Evolutionary conservation across 192 early-diverging fungal genomes (phyloP).

Genomic region (Entomortierella parvispora): DNA sequence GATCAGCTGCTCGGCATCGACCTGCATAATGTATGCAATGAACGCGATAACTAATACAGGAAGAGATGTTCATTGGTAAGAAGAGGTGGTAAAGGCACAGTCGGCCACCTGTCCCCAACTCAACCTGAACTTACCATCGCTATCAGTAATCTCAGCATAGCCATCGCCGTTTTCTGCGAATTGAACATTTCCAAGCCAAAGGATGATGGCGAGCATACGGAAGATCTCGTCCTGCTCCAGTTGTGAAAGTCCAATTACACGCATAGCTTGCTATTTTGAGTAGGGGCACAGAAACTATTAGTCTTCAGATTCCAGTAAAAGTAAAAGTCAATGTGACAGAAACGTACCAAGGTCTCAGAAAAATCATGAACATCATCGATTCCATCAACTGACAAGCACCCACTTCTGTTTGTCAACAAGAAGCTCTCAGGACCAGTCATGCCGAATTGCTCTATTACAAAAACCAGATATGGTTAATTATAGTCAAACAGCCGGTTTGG

Average conservation of each 20-base stretch:
- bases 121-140: slow-evolving; percentile 60
- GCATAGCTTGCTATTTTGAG: slow-evolving; percentile 79
- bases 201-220: slow-evolving; percentile 90
- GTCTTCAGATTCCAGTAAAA: not conserved
- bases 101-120: too few species aligned
- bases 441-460: slow-evolving; percentile 65
- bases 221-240: slow-evolving; percentile 89
- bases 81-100: too few species aligned
- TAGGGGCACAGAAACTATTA: not conserved
- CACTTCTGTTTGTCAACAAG: slow-evolving; percentile 75
- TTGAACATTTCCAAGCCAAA: slow-evolving; percentile 96
- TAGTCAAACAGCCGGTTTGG: too few species aligned
- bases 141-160: slow-evolving; percentile 69
- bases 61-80: not conserved
- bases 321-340: not conserved
- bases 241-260: slow-evolving; percentile 85
- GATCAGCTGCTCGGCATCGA: slow-evolving; percentile 64
- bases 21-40: slow-evolving; percentile 79
- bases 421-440: slow-evolving; percentile 84
- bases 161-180: slow-evolving; percentile 89
- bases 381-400: slow-evolving; percentile 88
- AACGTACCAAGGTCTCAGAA: slow-evolving; percentile 77
- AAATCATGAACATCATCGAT: slow-evolving; percentile 93
- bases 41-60: slow-evolving; percentile 66
- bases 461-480: too few species aligned